These are phyloP conservation scores for Canavalia gladiata DNA, from an alignment of 306 rosid species.

Conservation along the genomic window DNA sequence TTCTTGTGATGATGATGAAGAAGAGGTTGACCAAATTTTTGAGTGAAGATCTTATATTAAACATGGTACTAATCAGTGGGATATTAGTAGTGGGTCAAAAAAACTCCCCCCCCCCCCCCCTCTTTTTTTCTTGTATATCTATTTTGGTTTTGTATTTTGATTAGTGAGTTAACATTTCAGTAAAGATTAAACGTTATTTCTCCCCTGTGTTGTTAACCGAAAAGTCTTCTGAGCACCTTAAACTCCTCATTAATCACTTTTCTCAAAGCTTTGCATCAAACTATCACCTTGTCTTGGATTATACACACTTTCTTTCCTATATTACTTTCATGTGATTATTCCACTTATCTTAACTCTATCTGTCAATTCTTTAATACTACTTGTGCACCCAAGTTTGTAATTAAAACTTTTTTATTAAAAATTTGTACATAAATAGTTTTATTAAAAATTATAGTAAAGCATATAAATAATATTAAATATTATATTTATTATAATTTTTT, in stretches of 20 bases:
- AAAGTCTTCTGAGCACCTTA: not conserved
- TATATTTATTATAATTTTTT: too few relatives aligned
- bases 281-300: not conserved
- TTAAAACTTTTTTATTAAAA: too few relatives aligned
- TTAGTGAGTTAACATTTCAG: constrained; percentile 32
- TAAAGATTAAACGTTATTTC: not conserved
- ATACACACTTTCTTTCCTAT: not conserved
- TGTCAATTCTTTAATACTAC: not conserved
- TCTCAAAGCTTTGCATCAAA: constrained; percentile 14
- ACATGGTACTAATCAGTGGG: constrained; percentile 39
- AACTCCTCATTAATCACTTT: not conserved
- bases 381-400: not conserved
- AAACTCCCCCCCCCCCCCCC: too few relatives aligned
- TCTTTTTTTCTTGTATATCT: not conserved
- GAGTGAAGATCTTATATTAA: constrained; percentile 39
- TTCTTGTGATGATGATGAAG: constrained; percentile 24
- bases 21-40: constrained; percentile 47
- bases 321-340: constrained; percentile 14
- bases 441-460: too few relatives aligned
- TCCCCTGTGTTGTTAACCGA: not conserved
- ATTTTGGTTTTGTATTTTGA: constrained; percentile 14
- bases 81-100: constrained; percentile 17
- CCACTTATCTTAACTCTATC: not conserved
- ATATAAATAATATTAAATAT: too few relatives aligned
- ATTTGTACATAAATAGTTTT: too few relatives aligned